These are phyloP conservation scores for Chloris gayana DNA, from an alignment of 176 grass and related monocot species.

Conservation along the genomic window DNA sequence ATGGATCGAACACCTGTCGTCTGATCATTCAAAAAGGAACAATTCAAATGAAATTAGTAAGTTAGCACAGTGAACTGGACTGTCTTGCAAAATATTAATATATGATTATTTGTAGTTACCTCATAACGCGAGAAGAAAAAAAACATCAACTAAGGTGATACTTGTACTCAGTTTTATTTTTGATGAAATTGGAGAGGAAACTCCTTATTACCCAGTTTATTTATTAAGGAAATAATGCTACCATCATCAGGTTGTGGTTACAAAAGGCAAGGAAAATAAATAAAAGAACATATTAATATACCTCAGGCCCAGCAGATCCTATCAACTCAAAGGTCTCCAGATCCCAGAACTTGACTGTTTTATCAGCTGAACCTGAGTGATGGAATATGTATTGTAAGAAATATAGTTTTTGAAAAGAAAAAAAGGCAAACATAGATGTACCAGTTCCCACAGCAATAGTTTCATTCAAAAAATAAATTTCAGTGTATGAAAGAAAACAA, in stretches of 20 bases:
- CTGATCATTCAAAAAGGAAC: constrained; percentile 47
- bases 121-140: not conserved
- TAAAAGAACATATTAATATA: constrained; percentile 35
- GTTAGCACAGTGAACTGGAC: not conserved
- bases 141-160: constrained; percentile 1
- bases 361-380: constrained; percentile 87
- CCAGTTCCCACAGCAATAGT: not conserved
- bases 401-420: constrained; percentile 26
- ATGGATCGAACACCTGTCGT: constrained; percentile 90
- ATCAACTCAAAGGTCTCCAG: constrained; percentile 97
- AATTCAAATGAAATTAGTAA: constrained; percentile 24
- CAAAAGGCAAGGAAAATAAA: constrained; percentile 18
- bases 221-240: constrained; percentile 5
- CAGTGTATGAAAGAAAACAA: not conserved
- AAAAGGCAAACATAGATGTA: constrained; percentile 23
- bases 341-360: constrained; percentile 99
- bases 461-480: not conserved
- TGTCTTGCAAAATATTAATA: not conserved
- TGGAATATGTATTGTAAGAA: constrained; percentile 24
- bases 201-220: not conserved
- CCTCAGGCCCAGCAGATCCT: constrained; percentile 92
- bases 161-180: not conserved
- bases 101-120: not conserved
- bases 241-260: not conserved
- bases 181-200: not conserved